These are phyloP conservation scores for Acaromyces ingoldii DNA, from an alignment of 1,284 basidiomycete genomes.

Conservation along the genomic window DNA sequence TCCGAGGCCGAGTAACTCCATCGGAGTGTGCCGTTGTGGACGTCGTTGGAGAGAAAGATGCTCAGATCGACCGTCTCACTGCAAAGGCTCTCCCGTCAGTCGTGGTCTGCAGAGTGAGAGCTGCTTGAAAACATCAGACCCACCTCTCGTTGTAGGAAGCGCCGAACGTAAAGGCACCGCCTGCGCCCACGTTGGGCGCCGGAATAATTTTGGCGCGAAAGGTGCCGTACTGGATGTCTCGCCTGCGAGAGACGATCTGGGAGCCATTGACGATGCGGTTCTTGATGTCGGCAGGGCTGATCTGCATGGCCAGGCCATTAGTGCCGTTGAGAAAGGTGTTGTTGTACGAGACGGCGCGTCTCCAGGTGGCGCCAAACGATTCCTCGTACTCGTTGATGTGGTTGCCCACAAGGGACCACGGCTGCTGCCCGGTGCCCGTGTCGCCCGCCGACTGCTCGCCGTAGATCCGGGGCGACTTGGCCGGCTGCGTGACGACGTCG, in stretches of 20 bases:
- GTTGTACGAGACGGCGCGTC: conserved; percentile 34
- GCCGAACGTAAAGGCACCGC: conserved; percentile 29
- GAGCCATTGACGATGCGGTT: conserved; percentile 36
- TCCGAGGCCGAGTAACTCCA: conserved; percentile 28
- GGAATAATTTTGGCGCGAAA: conserved; percentile 34
- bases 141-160: conserved; percentile 20
- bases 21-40: conserved; percentile 24
- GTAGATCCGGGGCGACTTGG: conserved; percentile 24
- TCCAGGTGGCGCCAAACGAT: conserved; percentile 34
- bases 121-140: background rate
- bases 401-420: conserved; percentile 30
- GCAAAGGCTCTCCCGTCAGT: conserved; percentile 19
- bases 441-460: conserved; percentile 20
- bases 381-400: conserved; percentile 35
- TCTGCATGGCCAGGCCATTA: conserved; percentile 22
- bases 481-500: conserved; percentile 28
- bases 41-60: conserved; percentile 5
- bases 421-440: conserved; percentile 24
- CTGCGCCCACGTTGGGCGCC: conserved; percentile 15
- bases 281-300: conserved; percentile 20
- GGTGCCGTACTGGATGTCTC: conserved; percentile 42
- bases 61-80: conserved; percentile 22
- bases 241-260: conserved; percentile 29
- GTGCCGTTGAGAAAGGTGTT: conserved; percentile 30
- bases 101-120: background rate